Conservation (phyloP, 768 basidiomycete species). For the Fomitopsis pulvina region DNA sequence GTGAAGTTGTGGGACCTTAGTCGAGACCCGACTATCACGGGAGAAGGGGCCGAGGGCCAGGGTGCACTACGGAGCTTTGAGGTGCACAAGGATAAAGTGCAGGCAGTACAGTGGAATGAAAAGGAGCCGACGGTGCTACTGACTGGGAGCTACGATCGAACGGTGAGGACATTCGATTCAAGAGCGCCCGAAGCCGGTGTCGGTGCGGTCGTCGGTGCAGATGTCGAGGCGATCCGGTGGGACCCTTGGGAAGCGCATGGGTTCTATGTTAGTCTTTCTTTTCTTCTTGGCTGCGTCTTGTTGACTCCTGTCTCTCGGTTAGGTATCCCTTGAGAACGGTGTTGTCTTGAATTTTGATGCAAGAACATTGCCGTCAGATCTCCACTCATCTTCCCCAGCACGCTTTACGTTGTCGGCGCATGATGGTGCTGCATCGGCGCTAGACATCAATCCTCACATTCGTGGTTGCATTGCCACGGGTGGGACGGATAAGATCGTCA, state of each 20-base stretch:
- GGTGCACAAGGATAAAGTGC: conserved; percentile 90
- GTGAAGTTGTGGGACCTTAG: conserved; percentile 97
- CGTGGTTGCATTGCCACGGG: conserved; percentile 91
- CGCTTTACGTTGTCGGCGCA: conserved; percentile 91
- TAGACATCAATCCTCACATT: conserved; percentile 89
- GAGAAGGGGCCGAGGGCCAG: conserved; percentile 35
- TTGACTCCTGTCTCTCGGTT: not conserved
- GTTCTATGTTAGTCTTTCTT: conserved; percentile 64
- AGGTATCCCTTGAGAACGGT: conserved; percentile 96
- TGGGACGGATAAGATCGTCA: conserved; percentile 91
- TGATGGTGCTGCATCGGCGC: conserved; percentile 80
- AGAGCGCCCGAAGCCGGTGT: conserved; percentile 77
- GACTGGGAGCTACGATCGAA: conserved; percentile 92
- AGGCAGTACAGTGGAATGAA: conserved; percentile 93
- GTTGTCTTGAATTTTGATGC: conserved; percentile 90
- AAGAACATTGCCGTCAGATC: conserved; percentile 67
- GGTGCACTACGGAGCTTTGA: conserved; percentile 82
- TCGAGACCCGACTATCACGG: conserved; percentile 49
- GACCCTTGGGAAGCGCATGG: conserved; percentile 88
- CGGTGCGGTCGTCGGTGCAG: conserved; percentile 80
- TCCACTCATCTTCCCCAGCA: conserved; percentile 57
- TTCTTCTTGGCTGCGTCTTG: not conserved
- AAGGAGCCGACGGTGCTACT: conserved; percentile 83
- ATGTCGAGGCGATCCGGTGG: conserved; percentile 93
- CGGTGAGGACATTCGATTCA: conserved; percentile 91